These are phyloP conservation scores for Hondaea fermentalgiana DNA, from an alignment of 108 stramenopile species.

Conservation along the genomic window DNA sequence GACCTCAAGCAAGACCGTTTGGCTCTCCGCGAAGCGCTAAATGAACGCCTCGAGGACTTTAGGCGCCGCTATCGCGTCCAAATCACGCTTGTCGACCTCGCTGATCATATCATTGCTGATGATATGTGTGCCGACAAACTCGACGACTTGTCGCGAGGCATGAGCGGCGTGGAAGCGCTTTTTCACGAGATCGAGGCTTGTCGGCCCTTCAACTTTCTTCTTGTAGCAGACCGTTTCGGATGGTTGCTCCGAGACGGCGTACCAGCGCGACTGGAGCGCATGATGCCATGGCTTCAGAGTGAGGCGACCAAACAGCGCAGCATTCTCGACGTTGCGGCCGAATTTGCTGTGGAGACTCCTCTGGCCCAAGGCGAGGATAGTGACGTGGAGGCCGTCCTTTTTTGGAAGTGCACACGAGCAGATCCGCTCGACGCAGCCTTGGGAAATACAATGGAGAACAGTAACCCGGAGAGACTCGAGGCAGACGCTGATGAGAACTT, in stretches of 20 bases:
- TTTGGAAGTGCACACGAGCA: neutral
- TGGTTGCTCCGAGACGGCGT: neutral
- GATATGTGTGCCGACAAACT: neutral
- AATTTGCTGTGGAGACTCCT: neutral
- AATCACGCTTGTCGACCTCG: neutral
- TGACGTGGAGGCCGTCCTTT: neutral
- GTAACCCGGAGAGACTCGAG: neutral
- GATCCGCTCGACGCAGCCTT: too few relatives aligned
- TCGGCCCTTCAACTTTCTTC: neutral
- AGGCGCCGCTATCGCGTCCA: neutral
- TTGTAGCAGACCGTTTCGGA: neutral
- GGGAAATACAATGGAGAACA: too few relatives aligned
- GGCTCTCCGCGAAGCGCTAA: neutral
- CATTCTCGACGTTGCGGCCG: neutral
- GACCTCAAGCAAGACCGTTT: neutral
- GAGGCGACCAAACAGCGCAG: neutral
- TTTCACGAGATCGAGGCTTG: neutral
- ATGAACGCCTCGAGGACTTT: neutral
- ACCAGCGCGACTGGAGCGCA: neutral
- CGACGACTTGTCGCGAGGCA: neutral
- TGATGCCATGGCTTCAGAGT: neutral
- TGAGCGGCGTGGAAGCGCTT: neutral
- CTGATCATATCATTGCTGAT: neutral
- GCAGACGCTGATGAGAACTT: neutral
- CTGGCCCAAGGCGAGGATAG: neutral